phyloP scores from a whole-genome alignment of 495 filamentous ascomycete genomes.

The Hypoxylon intermedium region DNA sequence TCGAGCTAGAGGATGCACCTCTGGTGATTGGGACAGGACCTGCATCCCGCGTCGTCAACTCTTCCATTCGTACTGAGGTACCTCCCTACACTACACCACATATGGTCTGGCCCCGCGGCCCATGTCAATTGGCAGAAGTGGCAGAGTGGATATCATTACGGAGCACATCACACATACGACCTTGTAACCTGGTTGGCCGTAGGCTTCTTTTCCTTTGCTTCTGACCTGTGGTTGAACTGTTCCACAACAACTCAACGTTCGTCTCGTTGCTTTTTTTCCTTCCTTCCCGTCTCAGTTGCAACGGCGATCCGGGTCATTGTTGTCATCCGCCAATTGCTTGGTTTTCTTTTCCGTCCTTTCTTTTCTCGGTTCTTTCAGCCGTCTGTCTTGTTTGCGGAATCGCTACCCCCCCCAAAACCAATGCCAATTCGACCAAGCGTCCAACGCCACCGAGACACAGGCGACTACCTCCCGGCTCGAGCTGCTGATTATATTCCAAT shows the following conservation, averaged over 20 bases:
- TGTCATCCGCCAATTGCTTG: slow-evolving; percentile 8
- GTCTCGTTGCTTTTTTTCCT: slow-evolving; percentile 16
- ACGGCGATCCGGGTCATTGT: slow-evolving; percentile 23
- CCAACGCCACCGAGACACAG: slow-evolving; percentile 11
- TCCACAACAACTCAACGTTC: slow-evolving; percentile 19
- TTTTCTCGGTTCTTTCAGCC: slow-evolving; percentile 20
- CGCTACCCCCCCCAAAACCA: slow-evolving; percentile 15
- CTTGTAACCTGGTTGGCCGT: slow-evolving; percentile 36
- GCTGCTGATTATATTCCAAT: slow-evolving; percentile 29
- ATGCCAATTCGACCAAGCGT: slow-evolving; percentile 33
- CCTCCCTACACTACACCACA: too few relatives aligned
- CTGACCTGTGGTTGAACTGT: slow-evolving; percentile 17
- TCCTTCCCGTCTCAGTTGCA: slow-evolving; percentile 23
- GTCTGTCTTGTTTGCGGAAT: slow-evolving; percentile 26
- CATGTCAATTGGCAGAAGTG: slow-evolving; percentile 25
- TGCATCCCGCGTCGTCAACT: slow-evolving; percentile 29
- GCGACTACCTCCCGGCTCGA: slow-evolving; percentile 10
- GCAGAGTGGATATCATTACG: slow-evolving; percentile 22
- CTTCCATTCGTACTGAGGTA: slow-evolving; percentile 8
- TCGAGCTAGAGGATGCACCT: too few relatives aligned
- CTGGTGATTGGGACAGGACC: too few relatives aligned
- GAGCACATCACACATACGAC: slow-evolving; percentile 32
- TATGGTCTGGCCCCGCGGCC: slow-evolving; percentile 35
- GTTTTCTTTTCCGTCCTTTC: slow-evolving; percentile 19
- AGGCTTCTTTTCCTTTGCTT: slow-evolving; percentile 31